A percentile compares a stretch with the other conserved stretches of the same genome.
Evolutionary conservation across 176 grass and related monocot genomes (phyloP).

Genomic region (Calamus simplicifolius): DNA sequence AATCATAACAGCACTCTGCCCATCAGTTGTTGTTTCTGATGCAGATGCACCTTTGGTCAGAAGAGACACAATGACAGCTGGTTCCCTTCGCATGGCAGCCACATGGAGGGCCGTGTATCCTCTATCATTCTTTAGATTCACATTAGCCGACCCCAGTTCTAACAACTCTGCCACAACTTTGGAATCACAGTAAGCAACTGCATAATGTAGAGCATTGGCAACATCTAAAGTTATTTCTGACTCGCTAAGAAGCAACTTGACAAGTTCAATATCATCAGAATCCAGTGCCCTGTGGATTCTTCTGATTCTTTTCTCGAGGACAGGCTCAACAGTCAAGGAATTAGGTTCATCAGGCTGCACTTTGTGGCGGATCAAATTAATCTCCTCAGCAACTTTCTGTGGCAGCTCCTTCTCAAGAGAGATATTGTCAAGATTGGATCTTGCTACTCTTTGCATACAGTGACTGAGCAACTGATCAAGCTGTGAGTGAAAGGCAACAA

Average conservation of each 20-base stretch:
- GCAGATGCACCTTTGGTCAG: slow-evolving; percentile 63
- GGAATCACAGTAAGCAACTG: slow-evolving; percentile 79
- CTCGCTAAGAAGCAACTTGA: slow-evolving; percentile 90
- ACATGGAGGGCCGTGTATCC: slow-evolving; percentile 81
- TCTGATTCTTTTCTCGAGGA: slow-evolving; percentile 71
- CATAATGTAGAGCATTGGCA: slow-evolving; percentile 83
- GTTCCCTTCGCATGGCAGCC: slow-evolving; percentile 95
- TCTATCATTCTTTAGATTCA: slow-evolving; percentile 81
- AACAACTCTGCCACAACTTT: slow-evolving; percentile 86
- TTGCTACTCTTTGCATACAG: slow-evolving; percentile 76
- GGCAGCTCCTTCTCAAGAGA: slow-evolving; percentile 75
- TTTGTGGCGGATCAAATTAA: slow-evolving; percentile 43
- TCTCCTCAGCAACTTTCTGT: slow-evolving; percentile 44
- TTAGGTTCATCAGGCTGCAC: slow-evolving; percentile 32
- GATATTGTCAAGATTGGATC: slow-evolving; percentile 73
- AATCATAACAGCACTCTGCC: slow-evolving; percentile 57
- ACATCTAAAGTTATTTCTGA: slow-evolving; percentile 88
- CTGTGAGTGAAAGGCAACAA: slow-evolving; percentile 66
- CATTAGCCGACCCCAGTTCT: slow-evolving; percentile 50
- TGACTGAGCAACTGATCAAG: slow-evolving; percentile 42
- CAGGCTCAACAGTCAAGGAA: slow-evolving; percentile 23
- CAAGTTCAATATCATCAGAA: slow-evolving; percentile 94
- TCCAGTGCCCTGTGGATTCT: slow-evolving; percentile 85
- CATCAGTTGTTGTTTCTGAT: slow-evolving; percentile 61
- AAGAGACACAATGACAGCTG: slow-evolving; percentile 70